Percentiles rank a stretch among this genome's conserved stretches.
phyloP scores from a whole-genome alignment of 495 filamentous ascomycete genomes.

The Neohortaea acidophila region DNA sequence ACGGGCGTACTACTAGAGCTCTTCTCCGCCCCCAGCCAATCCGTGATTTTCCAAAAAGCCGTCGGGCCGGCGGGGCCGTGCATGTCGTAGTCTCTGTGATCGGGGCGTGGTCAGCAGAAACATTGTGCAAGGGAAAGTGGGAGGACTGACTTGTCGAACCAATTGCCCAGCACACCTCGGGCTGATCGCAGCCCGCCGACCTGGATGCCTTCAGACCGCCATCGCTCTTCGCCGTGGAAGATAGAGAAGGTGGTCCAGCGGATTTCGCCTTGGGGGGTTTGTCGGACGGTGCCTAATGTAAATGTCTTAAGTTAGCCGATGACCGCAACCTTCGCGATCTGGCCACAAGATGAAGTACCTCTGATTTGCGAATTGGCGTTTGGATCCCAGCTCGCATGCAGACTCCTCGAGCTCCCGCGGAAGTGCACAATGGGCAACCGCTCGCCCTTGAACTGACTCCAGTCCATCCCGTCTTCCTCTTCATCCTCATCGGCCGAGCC shows the following conservation, averaged over 20 bases:
- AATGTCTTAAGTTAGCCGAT: too few species aligned
- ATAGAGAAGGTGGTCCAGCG: conserved; percentile 51
- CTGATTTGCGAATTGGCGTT: conserved; percentile 41
- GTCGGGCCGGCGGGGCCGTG: conserved; percentile 50
- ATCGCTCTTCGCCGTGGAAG: conserved; percentile 44
- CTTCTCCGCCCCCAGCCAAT: conserved; percentile 23
- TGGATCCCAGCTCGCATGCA: conserved; percentile 43
- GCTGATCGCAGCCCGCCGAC: conserved; percentile 42
- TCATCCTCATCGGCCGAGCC: conserved; percentile 34
- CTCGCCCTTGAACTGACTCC: conserved; percentile 10
- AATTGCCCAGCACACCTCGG: conserved; percentile 45
- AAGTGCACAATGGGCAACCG: conserved; percentile 44
- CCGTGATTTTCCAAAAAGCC: conserved; percentile 51
- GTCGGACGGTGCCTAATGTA: conserved; percentile 39
- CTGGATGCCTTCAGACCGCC: conserved; percentile 52
- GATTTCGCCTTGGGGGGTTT: conserved; percentile 48
- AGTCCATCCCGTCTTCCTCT: conserved; percentile 9
- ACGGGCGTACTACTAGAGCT: background rate
- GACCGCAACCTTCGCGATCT: background rate
- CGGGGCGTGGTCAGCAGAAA: background rate
- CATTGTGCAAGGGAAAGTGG: too few species aligned
- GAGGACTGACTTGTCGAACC: conserved; percentile 46
- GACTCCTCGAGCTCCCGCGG: conserved; percentile 36
- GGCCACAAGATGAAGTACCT: conserved; percentile 22
- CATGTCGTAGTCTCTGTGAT: conserved; percentile 36